Conservation (phyloP, 2,329 filamentous ascomycete species). For the Penicillium sp. region DNA sequence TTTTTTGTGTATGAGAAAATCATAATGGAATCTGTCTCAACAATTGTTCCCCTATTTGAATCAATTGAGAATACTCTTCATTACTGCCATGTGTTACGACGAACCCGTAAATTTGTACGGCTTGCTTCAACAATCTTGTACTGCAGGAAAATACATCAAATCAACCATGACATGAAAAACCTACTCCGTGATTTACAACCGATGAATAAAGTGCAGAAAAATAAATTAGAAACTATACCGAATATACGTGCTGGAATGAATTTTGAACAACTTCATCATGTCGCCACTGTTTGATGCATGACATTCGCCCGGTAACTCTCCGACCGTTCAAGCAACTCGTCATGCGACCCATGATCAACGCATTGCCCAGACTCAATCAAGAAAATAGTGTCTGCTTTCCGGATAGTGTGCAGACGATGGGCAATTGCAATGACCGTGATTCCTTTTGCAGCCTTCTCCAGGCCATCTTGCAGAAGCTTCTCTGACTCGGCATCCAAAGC, state of each 20-base stretch:
- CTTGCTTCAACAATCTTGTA: too few relatives aligned
- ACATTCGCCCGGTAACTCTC: slow-evolving; percentile 45
- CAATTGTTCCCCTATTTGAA: too few relatives aligned
- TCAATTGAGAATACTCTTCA: too few relatives aligned
- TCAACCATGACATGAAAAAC: too few relatives aligned
- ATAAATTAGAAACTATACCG: not conserved
- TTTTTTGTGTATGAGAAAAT: too few relatives aligned
- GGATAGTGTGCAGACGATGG: slow-evolving; percentile 49
- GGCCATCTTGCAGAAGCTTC: slow-evolving; percentile 47
- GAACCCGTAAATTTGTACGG: too few relatives aligned
- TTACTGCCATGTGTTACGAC: too few relatives aligned
- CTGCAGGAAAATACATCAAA: too few relatives aligned
- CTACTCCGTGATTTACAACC: too few relatives aligned
- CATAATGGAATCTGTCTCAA: too few relatives aligned
- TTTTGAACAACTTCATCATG: slow-evolving; percentile 8
- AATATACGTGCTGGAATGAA: not conserved
- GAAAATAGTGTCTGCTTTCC: slow-evolving; percentile 77
- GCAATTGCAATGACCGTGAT: slow-evolving; percentile 46
- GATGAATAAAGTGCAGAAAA: too few relatives aligned
- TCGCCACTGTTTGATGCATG: slow-evolving; percentile 39
- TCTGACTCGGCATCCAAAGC: slow-evolving; percentile 59
- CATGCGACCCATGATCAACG: slow-evolving; percentile 63
- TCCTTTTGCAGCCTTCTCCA: slow-evolving; percentile 34
- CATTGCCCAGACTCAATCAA: slow-evolving; percentile 70
- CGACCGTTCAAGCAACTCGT: slow-evolving; percentile 56